These are phyloP conservation scores for Penicillium verrucosum DNA, from an alignment of 2,329 filamentous ascomycete genomes.

Conservation along the genomic window DNA sequence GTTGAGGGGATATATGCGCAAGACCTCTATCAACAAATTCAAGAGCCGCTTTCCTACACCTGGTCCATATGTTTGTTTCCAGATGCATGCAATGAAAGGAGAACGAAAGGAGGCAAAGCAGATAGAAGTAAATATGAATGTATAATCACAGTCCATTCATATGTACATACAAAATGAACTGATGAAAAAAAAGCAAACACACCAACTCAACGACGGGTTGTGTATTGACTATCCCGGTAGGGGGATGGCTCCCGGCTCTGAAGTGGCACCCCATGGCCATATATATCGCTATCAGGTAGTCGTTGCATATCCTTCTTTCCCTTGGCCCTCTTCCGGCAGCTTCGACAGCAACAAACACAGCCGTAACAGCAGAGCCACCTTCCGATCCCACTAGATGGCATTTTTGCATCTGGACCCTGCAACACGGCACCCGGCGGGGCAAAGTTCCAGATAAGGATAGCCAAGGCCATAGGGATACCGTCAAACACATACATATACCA, in stretches of 20 bases:
- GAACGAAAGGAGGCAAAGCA: background rate
- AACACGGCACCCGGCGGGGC: background rate
- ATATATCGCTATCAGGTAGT: background rate
- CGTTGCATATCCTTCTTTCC: background rate
- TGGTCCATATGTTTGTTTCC: background rate
- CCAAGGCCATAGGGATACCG: slow-evolving; percentile 40
- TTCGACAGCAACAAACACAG: slow-evolving; percentile 3
- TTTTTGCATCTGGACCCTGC: background rate
- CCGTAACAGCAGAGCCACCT: slow-evolving; percentile 1
- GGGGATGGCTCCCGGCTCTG: background rate
- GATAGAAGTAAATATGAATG: background rate
- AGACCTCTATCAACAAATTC: background rate
- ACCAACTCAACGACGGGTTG: background rate
- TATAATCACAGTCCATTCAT: too few relatives aligned
- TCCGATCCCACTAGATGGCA: slow-evolving; percentile 2
- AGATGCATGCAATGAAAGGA: background rate
- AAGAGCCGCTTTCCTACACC: background rate
- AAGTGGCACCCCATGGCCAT: background rate
- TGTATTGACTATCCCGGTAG: background rate
- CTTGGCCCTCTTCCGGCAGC: background rate
- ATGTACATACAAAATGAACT: background rate
- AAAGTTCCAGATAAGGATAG: slow-evolving; percentile 29
- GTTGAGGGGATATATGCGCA: background rate
- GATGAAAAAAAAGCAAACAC: background rate
- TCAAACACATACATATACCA: slow-evolving; percentile 42